These are phyloP conservation scores for Paramecium pentaurelia DNA, from an alignment of 73 alveolate genomes.

Conservation along the genomic window DNA sequence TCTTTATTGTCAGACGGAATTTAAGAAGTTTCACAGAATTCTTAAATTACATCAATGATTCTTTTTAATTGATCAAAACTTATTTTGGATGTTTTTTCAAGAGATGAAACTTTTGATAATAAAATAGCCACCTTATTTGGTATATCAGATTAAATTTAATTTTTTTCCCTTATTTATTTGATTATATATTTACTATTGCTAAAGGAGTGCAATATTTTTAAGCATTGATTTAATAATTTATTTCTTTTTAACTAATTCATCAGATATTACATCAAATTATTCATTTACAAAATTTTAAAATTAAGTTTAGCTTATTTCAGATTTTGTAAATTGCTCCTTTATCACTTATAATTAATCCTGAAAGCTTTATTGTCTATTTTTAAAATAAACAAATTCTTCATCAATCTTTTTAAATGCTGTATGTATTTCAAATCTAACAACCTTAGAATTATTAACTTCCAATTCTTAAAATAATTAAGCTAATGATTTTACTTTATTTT, in stretches of 20 bases:
- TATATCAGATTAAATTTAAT: background rate
- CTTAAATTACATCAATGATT: background rate
- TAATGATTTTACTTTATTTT: background rate
- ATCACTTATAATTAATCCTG: background rate
- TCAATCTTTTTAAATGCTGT: background rate
- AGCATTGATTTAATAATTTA: background rate
- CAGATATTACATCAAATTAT: background rate
- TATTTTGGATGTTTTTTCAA: background rate
- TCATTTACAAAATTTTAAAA: background rate
- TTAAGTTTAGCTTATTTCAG: background rate
- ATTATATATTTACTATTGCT: background rate
- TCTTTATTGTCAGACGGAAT: background rate
- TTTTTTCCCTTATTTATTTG: background rate
- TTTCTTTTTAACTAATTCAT: background rate
- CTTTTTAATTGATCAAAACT: background rate
- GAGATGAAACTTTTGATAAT: background rate
- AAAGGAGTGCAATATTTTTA: background rate
- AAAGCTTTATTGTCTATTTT: background rate
- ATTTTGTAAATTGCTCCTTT: background rate
- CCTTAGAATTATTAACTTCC: background rate
- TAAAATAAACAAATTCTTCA: background rate
- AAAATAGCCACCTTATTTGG: background rate
- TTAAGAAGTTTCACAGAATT: constrained; percentile 29
- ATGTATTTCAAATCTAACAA: constrained; percentile 15
- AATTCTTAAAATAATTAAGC: constrained; percentile 26